Conservation (phyloP, 805 yeast genomes). For the Kodamaea jinghongensis region DNA sequence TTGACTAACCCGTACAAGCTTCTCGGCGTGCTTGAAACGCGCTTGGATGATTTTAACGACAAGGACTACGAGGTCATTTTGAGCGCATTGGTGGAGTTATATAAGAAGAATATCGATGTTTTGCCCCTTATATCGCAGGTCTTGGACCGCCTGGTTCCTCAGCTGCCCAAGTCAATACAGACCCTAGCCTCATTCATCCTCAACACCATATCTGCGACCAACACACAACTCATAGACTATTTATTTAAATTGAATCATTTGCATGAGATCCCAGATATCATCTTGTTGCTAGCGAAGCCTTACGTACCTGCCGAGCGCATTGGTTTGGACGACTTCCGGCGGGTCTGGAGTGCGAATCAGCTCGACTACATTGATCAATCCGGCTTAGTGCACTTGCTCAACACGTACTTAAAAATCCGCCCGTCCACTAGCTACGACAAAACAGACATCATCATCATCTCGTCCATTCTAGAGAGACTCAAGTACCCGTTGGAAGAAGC, state of each 20-base stretch:
- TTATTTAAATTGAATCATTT: conserved; percentile 2
- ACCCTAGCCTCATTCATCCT: conserved; percentile 1
- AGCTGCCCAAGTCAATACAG: not conserved
- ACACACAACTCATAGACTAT: not conserved
- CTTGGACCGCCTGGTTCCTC: not conserved
- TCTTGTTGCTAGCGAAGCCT: conserved; percentile 15
- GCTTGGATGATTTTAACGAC: not conserved
- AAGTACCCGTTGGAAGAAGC: conserved; percentile 16
- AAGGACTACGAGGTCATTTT: not conserved
- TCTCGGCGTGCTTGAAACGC: not conserved
- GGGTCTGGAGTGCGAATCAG: conserved; percentile 21
- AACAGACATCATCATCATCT: conserved; percentile 5
- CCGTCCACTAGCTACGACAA: not conserved
- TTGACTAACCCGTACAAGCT: not conserved
- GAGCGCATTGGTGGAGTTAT: not conserved
- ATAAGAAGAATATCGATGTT: not conserved
- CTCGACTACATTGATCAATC: conserved; percentile 19
- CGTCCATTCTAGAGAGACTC: conserved; percentile 17
- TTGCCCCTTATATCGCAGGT: not conserved
- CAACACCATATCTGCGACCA: not conserved
- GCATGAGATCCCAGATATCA: conserved; percentile 6
- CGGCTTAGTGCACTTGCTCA: conserved; percentile 10
- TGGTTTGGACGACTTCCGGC: conserved; percentile 8
- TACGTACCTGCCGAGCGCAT: conserved; percentile 4
- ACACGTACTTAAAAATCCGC: conserved; percentile 4